Evolutionary conservation across 805 yeast genomes (phyloP), one percentile per base, ranked within the genome.

Genomic region (Kazachstania kunashirensis): DNA sequence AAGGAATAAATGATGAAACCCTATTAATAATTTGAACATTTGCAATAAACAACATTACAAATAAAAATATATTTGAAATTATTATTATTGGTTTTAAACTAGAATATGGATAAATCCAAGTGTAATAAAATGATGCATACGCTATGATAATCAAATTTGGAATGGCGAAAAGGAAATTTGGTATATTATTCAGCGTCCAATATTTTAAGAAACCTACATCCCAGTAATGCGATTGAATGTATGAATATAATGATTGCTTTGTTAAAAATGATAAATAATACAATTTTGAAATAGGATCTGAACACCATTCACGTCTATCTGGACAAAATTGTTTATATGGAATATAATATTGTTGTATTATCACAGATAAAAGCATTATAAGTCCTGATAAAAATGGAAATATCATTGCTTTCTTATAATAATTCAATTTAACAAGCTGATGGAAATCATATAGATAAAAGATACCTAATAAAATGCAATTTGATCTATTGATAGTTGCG

Each of bases 21-120:
- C 98, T 67, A 27, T 82, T 84, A 39, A 89, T 66, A 24, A 88
- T 85, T 57, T 89, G 98, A 25, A 80, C 83, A 56, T 89, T 88
- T 74, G 92, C 84, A 35, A 75, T 62, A 24, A 75, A 62, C 1
- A 75, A 19, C 5, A 77, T 74, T 5, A 81, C 62, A 4, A 73
- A 33, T 2, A 78, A 33, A 43, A 77, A 67, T 0, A 68, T 43
- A 3, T 51, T 37, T 41, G 71, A 68, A 25, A 74, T 62, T 6
- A 64, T 32, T 15, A 70, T 50, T 8, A 73, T 46, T 1, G 77
- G 71, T 32, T 49, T 47, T 14, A 59, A 52, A 36, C 62, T 43
- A 50, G 47, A 52, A 32, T 53, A 52, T 46, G 72, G 62, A 55
- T 62, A 52, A 26, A 57, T 49, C 28, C 47, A 37, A 6, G 52